These are phyloP conservation scores for Cordyceps cicadae DNA, from an alignment of 2,329 filamentous ascomycete genomes.

Conservation along the genomic window DNA sequence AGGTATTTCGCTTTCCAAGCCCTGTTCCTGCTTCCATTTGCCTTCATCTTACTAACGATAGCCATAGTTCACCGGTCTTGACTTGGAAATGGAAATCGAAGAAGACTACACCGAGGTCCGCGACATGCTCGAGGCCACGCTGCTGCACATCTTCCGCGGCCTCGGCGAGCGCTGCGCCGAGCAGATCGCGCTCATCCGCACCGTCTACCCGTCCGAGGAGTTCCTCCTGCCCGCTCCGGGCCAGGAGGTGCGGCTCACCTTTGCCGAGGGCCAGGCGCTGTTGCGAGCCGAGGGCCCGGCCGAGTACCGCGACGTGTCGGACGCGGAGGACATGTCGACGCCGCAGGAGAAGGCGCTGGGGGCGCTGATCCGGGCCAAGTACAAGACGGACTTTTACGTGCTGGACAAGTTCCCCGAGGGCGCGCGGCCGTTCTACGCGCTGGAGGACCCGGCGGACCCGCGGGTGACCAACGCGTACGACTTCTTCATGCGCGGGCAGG, in stretches of 20 bases:
- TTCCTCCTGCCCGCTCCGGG: slow-evolving; percentile 68
- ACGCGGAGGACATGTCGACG: slow-evolving; percentile 73
- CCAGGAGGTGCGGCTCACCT: slow-evolving; percentile 68
- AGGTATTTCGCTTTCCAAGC: slow-evolving; percentile 33
- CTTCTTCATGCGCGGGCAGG: slow-evolving; percentile 87
- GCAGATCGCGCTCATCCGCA: slow-evolving; percentile 64
- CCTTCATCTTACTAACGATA: not conserved
- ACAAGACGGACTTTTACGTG: slow-evolving; percentile 91
- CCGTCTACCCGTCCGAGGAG: slow-evolving; percentile 67
- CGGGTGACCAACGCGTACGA: slow-evolving; percentile 63
- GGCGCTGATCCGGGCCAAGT: slow-evolving; percentile 76
- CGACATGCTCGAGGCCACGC: slow-evolving; percentile 61
- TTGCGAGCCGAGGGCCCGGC: slow-evolving; percentile 64
- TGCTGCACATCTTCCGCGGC: slow-evolving; percentile 73
- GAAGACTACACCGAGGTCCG: slow-evolving; percentile 70
- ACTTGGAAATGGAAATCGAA: slow-evolving; percentile 85
- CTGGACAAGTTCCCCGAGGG: slow-evolving; percentile 91
- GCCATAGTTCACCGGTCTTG: slow-evolving; percentile 68
- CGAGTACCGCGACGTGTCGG: slow-evolving; percentile 58
- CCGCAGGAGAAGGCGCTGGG: slow-evolving; percentile 86
- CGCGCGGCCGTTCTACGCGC: slow-evolving; percentile 87
- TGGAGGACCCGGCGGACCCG: slow-evolving; percentile 61
- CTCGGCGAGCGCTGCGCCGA: slow-evolving; percentile 55
- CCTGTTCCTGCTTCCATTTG: too few relatives aligned
- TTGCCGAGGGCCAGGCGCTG: slow-evolving; percentile 69